Percentiles rank a stretch among this genome's conserved stretches.
Conservation (phyloP, 1,284 basidiomycete species). For the Rugosomyces carneus region DNA sequence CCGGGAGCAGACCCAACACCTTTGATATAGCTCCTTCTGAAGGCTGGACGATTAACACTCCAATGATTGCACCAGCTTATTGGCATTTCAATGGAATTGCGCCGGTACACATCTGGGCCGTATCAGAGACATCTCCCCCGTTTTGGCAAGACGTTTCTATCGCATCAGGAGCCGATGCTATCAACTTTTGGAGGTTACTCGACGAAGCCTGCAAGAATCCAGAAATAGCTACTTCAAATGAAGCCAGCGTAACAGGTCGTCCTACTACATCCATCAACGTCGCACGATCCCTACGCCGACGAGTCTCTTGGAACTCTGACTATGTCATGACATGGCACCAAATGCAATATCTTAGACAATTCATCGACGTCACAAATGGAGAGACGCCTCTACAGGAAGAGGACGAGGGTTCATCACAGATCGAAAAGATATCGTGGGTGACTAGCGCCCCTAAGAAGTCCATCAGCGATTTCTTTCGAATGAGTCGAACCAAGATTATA, state of each 20-base stretch:
- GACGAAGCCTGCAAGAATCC: conserved; percentile 36
- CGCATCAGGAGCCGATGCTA: conserved; percentile 30
- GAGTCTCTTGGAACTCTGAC: conserved; percentile 50
- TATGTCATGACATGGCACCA: conserved; percentile 67
- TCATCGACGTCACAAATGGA: conserved; percentile 36
- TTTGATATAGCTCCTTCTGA: conserved; percentile 42
- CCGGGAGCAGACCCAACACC: conserved; percentile 33
- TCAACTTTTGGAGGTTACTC: conserved; percentile 53
- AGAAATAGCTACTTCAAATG: conserved; percentile 15
- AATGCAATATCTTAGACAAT: conserved; percentile 52
- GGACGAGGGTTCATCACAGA: conserved; percentile 29
- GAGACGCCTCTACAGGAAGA: conserved; percentile 46
- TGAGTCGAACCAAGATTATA: conserved; percentile 32
- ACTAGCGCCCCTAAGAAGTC: conserved; percentile 49
- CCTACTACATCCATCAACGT: conserved; percentile 23
- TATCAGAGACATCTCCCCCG: conserved; percentile 43
- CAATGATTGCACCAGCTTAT: conserved; percentile 45
- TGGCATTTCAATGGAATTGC: conserved; percentile 54
- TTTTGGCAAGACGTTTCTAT: conserved; percentile 46
- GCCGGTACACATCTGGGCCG: conserved; percentile 54
- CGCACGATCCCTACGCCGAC: conserved; percentile 43
- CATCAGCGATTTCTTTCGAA: conserved; percentile 41
- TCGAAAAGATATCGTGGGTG: conserved; percentile 46
- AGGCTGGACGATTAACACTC: conserved; percentile 37
- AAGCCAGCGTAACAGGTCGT: conserved; percentile 18